Base-by-base conservation (phyloP, 208 protist genomes). In the Wallacemonas sp. region DNA sequence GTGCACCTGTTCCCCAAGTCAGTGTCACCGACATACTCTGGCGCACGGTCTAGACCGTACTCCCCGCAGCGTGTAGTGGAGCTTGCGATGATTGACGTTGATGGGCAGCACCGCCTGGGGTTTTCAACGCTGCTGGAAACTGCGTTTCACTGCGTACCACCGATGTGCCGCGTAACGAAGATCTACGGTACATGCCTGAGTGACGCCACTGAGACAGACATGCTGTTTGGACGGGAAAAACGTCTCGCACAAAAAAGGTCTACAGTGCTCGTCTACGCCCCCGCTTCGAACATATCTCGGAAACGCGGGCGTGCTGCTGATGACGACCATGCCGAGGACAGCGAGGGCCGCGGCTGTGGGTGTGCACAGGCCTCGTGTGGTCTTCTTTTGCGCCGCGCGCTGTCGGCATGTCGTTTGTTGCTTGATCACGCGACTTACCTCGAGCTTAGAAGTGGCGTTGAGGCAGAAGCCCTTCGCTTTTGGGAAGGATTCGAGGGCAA, bases 21-120 rank as follows among this genome's bases (percentile, higher is more conserved):
- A 9, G 48, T 68, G 10, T 66, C 78, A 34, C 76, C 86, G 12
- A 71, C 76, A 44, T 77, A 74, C 55, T 68, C 76, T n/a, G 76
- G 75, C 41, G 87, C 78, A 13, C 73, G 71, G 6, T 87, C 79
- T 71, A 67, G 87, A 22, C 87, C 87, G 17, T 93, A 93, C 55
- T 76, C 54, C 3, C 63, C 85, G 29, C 32, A 69, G 24, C 68
- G 75, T 55, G 68, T 90, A 39, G 63, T 78, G 29, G 83, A 93
- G 45, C 63, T 93, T 3, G 66, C 82, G 2, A 22, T 93, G 24
- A 76, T 85, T 30, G 87, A 90, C 64, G 53, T 89, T 3, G 83
- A 84, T 52, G 39, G 74, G 54, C 87, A 93, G 45, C n/a, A 77
- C 33, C 68, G 64, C 41, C 68, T 76, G 26, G 87, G 87, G 0